Conservation (phyloP, 2,329 filamentous ascomycete species). For the Sarocladium strictum region DNA sequence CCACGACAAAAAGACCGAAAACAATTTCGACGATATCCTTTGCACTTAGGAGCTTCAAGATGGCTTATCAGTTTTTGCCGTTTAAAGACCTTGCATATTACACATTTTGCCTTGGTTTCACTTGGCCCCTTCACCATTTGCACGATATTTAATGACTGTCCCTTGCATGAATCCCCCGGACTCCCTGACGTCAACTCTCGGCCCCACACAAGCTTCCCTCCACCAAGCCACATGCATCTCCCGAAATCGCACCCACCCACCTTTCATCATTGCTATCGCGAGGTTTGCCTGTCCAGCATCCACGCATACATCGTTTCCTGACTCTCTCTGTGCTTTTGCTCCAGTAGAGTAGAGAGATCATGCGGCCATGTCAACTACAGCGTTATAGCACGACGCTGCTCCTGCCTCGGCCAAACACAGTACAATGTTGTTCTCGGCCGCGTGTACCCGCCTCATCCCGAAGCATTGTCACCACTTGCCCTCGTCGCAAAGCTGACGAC, state of each 20-base stretch:
- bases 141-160: neutral
- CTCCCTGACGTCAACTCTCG: conserved; percentile 8
- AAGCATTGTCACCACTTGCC: conserved; percentile 7
- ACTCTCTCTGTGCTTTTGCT: neutral
- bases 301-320: too few species aligned
- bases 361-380: neutral
- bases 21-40: neutral
- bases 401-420: neutral
- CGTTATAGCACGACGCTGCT: neutral
- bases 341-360: neutral
- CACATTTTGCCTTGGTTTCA: too few species aligned
- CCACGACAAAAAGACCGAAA: neutral
- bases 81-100: too few species aligned
- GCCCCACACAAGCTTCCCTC: conserved; percentile 7
- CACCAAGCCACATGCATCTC: neutral
- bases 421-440: neutral
- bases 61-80: too few species aligned
- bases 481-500: conserved; percentile 22
- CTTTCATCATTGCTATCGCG: too few species aligned
- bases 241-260: neutral
- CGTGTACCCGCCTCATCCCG: neutral
- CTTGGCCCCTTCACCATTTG: too few species aligned
- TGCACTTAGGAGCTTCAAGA: too few species aligned
- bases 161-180: neutral
- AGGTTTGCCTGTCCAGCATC: too few species aligned